These are phyloP conservation scores for Vanderwaltozyma verrucispora DNA, from an alignment of 805 yeast species.

Conservation along the genomic window DNA sequence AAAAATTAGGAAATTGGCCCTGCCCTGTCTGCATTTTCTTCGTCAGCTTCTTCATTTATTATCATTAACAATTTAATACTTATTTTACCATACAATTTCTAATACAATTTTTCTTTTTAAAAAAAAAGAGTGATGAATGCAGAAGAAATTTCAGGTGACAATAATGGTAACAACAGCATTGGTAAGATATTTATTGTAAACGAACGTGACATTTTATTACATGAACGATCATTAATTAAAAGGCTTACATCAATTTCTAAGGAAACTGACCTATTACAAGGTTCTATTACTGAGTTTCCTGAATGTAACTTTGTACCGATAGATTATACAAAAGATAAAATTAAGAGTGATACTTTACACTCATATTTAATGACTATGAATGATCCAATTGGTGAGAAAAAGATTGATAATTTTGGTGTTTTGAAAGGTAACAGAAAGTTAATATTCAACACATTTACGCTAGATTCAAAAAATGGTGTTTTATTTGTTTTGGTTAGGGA, in stretches of 20 bases:
- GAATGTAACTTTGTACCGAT: slow-evolving; percentile 11
- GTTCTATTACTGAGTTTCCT: slow-evolving; percentile 16
- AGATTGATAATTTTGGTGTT: slow-evolving; percentile 32
- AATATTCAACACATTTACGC: slow-evolving; percentile 31
- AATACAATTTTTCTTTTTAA: too few relatives aligned
- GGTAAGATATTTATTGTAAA: not conserved
- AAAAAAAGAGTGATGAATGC: too few relatives aligned
- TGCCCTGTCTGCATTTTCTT: too few relatives aligned
- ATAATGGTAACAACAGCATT: not conserved
- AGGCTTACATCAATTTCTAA: slow-evolving; percentile 11
- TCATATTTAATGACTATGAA: slow-evolving; percentile 12
- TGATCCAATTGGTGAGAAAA: slow-evolving; percentile 39
- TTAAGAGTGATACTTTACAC: slow-evolving; percentile 1
- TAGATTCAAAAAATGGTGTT: slow-evolving; percentile 27
- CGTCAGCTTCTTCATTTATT: too few relatives aligned
- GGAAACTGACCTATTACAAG: slow-evolving; percentile 14
- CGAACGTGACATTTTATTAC: slow-evolving; percentile 3
- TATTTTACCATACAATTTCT: too few relatives aligned
- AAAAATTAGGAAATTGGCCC: too few relatives aligned
- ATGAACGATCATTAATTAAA: slow-evolving; percentile 18
- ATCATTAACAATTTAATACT: too few relatives aligned
- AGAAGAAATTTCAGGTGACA: too few relatives aligned
- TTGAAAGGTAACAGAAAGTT: slow-evolving; percentile 32
- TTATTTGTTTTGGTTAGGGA: slow-evolving; percentile 29
- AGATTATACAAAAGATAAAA: slow-evolving; percentile 8